Evolutionary conservation across 1,284 basidiomycete genomes (phyloP).

Genomic region (Leccinum subspadiceum): DNA sequence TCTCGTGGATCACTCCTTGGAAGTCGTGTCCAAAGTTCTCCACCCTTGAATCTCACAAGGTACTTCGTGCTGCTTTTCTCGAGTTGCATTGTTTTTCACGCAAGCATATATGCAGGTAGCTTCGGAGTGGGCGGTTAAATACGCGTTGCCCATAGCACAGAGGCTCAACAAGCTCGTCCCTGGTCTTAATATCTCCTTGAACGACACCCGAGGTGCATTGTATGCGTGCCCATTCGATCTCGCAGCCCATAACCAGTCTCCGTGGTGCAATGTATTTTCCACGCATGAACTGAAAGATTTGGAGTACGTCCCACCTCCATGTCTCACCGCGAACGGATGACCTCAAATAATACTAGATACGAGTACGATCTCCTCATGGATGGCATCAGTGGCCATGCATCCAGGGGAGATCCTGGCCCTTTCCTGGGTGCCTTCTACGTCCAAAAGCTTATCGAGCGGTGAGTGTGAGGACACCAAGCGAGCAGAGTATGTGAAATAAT

Average conservation of each 20-base stretch:
- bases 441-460: conserved; percentile 44
- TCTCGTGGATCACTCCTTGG: conserved; percentile 46
- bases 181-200: conserved; percentile 32
- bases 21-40: conserved; percentile 34
- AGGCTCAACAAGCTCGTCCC: conserved; percentile 38
- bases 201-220: conserved; percentile 42
- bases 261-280: conserved; percentile 45
- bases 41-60: conserved; percentile 3
- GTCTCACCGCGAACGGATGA: not conserved
- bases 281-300: conserved; percentile 38
- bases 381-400: conserved; percentile 44
- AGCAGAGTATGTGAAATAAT: not conserved
- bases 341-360: conserved; percentile 27
- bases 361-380: conserved; percentile 49
- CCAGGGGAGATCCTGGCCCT: conserved; percentile 39
- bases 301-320: conserved; percentile 31
- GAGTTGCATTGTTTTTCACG: not conserved
- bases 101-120: conserved; percentile 23
- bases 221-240: conserved; percentile 48
- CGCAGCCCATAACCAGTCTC: conserved; percentile 37
- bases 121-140: conserved; percentile 39
- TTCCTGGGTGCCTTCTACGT: conserved; percentile 44
- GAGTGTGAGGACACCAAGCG: not conserved
- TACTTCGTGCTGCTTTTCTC: not conserved
- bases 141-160: conserved; percentile 39